These are phyloP conservation scores for Podospora australis DNA, from an alignment of 495 filamentous ascomycete genomes.

Conservation along the genomic window DNA sequence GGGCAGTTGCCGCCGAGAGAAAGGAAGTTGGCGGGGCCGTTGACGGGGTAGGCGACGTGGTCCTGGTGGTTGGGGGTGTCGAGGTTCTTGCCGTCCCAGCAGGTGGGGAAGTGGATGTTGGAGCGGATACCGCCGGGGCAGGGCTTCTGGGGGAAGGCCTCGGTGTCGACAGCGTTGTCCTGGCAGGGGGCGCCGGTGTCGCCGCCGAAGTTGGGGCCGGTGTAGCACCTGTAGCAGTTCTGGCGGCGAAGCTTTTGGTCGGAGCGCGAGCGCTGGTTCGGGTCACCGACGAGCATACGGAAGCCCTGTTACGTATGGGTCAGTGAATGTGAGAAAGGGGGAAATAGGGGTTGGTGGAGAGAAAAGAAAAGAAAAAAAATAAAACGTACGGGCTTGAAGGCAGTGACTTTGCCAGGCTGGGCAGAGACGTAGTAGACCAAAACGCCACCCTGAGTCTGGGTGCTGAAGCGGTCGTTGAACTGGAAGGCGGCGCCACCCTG, in stretches of 20 bases:
- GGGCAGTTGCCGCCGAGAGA: constrained; percentile 40
- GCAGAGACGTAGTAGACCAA: constrained; percentile 50
- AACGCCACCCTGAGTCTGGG: constrained; percentile 42
- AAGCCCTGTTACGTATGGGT: constrained; percentile 36
- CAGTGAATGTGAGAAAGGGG: neutral
- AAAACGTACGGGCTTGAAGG: constrained; percentile 43
- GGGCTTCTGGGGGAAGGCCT: constrained; percentile 33
- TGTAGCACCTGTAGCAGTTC: constrained; percentile 46
- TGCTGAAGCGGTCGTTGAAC: constrained; percentile 44
- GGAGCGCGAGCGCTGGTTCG: constrained; percentile 32
- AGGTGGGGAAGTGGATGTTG: constrained; percentile 50
- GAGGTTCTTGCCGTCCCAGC: constrained; percentile 51
- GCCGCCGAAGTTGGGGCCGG: constrained; percentile 43
- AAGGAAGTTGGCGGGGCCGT: constrained; percentile 42
- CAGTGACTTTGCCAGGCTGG: constrained; percentile 44
- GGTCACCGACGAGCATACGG: constrained; percentile 49
- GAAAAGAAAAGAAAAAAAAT: neutral
- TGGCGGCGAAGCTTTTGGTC: constrained; percentile 34
- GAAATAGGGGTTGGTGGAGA: neutral
- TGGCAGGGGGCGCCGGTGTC: constrained; percentile 39
- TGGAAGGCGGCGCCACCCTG: constrained; percentile 38
- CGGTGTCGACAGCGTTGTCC: constrained; percentile 33
- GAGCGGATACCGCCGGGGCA: constrained; percentile 45
- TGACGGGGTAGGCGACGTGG: constrained; percentile 42
- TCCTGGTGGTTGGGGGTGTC: constrained; percentile 48